Evolutionary conservation across 2,329 filamentous ascomycete species (phyloP).

Genomic region (Xylaria sp.): DNA sequence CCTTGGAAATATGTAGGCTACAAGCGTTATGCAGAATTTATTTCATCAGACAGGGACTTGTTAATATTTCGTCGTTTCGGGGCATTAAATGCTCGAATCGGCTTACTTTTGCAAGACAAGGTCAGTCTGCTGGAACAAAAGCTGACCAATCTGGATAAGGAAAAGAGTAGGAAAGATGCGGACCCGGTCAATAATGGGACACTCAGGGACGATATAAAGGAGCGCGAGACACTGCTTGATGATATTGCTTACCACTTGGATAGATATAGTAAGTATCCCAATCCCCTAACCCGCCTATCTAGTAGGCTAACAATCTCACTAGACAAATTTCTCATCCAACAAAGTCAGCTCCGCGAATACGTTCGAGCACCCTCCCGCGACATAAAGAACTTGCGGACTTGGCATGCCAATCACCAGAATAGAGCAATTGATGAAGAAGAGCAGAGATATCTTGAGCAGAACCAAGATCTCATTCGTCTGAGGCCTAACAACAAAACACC

Average conservation of each 20-base stretch:
- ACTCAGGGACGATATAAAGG: conserved; percentile 41
- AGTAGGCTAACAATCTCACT: not conserved
- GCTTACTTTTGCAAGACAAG: conserved; percentile 50
- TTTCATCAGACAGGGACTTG: conserved; percentile 48
- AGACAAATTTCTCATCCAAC: conserved; percentile 45
- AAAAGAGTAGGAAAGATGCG: conserved; percentile 34
- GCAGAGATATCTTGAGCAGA: conserved; percentile 33
- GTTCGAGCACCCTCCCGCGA: conserved; percentile 37
- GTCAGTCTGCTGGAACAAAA: conserved; percentile 47
- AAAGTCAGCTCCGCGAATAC: conserved; percentile 36
- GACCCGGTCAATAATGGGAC: conserved; percentile 45
- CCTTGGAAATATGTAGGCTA: conserved; percentile 50
- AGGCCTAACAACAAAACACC: conserved; percentile 23
- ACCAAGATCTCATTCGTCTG: conserved; percentile 42
- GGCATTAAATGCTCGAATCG: conserved; percentile 45
- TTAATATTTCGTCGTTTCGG: conserved; percentile 50
- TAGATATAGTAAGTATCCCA: conserved; percentile 41
- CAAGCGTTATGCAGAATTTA: conserved; percentile 43
- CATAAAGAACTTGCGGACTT: conserved; percentile 41
- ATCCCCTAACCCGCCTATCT: too few relatives aligned
- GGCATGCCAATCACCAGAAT: conserved; percentile 18
- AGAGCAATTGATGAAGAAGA: conserved; percentile 30
- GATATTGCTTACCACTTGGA: conserved; percentile 34
- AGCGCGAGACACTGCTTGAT: conserved; percentile 35
- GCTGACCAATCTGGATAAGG: conserved; percentile 44